Conservation (phyloP, 2,329 filamentous ascomycete genomes). For the Colletotrichum musicola region DNA sequence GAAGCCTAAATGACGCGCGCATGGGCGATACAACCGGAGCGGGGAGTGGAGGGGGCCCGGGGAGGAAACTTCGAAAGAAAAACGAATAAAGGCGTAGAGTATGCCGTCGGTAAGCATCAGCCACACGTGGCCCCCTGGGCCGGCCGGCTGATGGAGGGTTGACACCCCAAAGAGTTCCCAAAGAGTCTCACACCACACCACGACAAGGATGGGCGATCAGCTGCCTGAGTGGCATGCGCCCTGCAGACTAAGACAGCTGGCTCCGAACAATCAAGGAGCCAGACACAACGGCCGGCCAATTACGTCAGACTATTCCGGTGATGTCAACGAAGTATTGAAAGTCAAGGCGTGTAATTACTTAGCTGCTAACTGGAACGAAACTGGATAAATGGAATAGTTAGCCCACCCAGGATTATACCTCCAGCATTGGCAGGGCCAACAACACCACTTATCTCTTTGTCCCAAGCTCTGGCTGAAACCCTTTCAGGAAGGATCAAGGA, state of each 20-base stretch:
- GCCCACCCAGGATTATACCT: too few relatives aligned
- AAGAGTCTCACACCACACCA: slow-evolving; percentile 34
- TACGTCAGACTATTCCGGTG: slow-evolving; percentile 3
- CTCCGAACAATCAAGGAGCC: not conserved
- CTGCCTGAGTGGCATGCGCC: slow-evolving; percentile 26
- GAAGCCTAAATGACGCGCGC: slow-evolving; percentile 24
- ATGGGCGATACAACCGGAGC: slow-evolving; percentile 15
- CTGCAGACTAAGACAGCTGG: slow-evolving; percentile 23
- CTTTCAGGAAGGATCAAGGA: too few relatives aligned
- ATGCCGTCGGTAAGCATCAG: slow-evolving; percentile 14
- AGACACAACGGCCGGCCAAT: not conserved
- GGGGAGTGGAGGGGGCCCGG: slow-evolving; percentile 4
- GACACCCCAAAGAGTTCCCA: not conserved
- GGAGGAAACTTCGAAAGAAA: slow-evolving; percentile 5
- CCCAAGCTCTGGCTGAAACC: too few relatives aligned
- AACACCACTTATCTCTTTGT: too few relatives aligned
- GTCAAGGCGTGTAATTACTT: not conserved
- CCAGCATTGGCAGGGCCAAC: too few relatives aligned
- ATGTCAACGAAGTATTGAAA: not conserved
- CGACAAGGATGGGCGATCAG: not conserved
- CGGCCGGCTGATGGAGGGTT: slow-evolving; percentile 17
- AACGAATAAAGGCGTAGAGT: not conserved
- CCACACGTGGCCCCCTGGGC: slow-evolving; percentile 20
- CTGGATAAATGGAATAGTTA: too few relatives aligned
- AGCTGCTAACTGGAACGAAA: not conserved